Evolutionary conservation across 495 filamentous ascomycete genomes (phyloP), one percentile per base, ranked within the genome.

Genomic region (Podospora sp.): DNA sequence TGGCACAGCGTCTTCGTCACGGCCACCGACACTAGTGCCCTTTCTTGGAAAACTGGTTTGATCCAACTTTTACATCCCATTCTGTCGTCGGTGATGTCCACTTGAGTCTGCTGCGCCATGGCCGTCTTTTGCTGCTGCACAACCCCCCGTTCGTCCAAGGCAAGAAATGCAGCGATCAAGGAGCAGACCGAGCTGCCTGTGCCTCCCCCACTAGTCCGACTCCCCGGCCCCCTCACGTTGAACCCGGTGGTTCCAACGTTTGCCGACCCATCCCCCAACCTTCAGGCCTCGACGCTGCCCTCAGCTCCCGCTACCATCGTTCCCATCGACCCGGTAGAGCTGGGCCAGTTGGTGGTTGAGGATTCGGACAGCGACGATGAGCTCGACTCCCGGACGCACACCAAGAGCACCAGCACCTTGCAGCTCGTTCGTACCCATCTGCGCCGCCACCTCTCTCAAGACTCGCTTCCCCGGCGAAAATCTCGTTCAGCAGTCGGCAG

Each of bases 361-460:
- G 81, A 83, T 57, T 79, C 78, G 1, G 80, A 82, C 12, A 71
- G 50, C 36, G 79, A 82, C 6, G 80, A 79, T 27, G 76, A 76
- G 18, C 68, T 53, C 25, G 70, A 72, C 1, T 62, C 55, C 16
- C 65, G 64, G 26, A 50, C 70, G 12, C 68, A 71, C 49, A 72
- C 66, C 58, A 76, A 74, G 57, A 79, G 73, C 62, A 71, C 72
- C 9, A 74, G 76, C 61, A 72, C 81, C 18, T 70, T 83, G 3
- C 75, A 78, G 56, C 71, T 73, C 14, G 76, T 82, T 60, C 77
- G 66, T 18, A 78, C 76, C 5, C 81, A 70, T 52, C 60, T 86
- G 26, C 80, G 77, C 29, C 79, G 82, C 56, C 84, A 79, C 53
- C 68, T 85, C 9, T 85, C 83, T 14, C 77, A 78, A 40, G 81